Evolutionary conservation across 345 rosid genomes (phyloP), one percentile per base, ranked within the genome.

Genomic region (Eucalyptus sp.): DNA sequence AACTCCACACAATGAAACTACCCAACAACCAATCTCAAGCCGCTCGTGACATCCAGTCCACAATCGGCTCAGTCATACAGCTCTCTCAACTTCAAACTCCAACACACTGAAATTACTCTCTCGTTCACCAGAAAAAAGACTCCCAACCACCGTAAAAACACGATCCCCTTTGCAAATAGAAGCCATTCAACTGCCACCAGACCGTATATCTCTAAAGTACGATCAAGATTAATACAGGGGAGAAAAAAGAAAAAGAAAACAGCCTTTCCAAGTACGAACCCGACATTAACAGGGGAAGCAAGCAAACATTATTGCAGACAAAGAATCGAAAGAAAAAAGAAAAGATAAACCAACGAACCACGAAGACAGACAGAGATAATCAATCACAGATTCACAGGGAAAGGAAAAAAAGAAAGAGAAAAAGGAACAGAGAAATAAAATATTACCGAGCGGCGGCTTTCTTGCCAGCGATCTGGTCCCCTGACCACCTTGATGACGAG

Each of bases 401-500:
- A 76, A 76, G 44, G 20, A 5, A 71, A 71, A 33, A 33, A 33
- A 4, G 10, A 20, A 8, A 8, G 31, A 29, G 76, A 31, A 33
- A 18, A 33, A 18, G 48, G 27, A 37, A 41, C 87, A 54, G 87
- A 86, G 87, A 86, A 54, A 86, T 58, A 86, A 54, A 52, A 43
- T 24, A 86, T 33, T 43, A 60, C 68, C 60, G 46, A 17, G 58
- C 64, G 89, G 89, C n/a, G 89, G 89, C 52, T 87, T 87, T 76
- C 89, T 68, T 37, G 81, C 33, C 46, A 10, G 8, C 84, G 86
- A 48, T 87, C 60, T 68, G 56, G 60, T 68, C 54, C 89, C 58
- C 86, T 71, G 89, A 64, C 15, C 60, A 46, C 87, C 87, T 44
- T 86, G 87, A 86, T 51, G 87, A 86, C 58, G 44, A 87, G 56